Percentiles rank a stretch among this genome's conserved stretches.
These are phyloP conservation scores for Chaetoscypha palmicola DNA, from an alignment of 2,329 filamentous ascomycete genomes.

Conservation along the genomic window DNA sequence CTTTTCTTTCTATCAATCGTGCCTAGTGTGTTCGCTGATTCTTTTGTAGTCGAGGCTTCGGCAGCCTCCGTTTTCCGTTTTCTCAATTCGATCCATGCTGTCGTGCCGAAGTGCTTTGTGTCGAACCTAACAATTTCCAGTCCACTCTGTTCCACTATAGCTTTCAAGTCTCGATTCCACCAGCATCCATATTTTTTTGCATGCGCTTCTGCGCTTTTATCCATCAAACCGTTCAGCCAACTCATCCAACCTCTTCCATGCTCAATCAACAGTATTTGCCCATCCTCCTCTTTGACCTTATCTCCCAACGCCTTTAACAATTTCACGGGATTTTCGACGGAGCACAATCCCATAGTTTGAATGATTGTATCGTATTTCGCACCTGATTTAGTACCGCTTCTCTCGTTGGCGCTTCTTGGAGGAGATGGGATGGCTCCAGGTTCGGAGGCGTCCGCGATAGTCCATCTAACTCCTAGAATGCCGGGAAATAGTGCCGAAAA, in stretches of 20 bases:
- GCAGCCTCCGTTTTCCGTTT: too few species aligned
- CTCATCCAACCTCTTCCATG: constrained; percentile 52
- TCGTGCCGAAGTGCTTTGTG: constrained; percentile 49
- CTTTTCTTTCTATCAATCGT: background rate
- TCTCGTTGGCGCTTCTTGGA: constrained; percentile 21
- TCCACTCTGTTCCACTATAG: constrained; percentile 47
- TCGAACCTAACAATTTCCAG: constrained; percentile 50
- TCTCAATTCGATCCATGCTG: constrained; percentile 50
- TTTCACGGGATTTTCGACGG: constrained; percentile 48
- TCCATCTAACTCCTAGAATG: constrained; percentile 35
- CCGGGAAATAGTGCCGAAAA: constrained; percentile 40
- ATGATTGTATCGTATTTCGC: constrained; percentile 52
- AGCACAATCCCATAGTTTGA: constrained; percentile 60
- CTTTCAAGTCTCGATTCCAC: constrained; percentile 60
- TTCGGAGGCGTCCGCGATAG: constrained; percentile 27
- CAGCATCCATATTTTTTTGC: constrained; percentile 57
- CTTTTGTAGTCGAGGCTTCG: too few species aligned
- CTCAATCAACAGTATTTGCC: constrained; percentile 55
- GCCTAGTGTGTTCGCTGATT: too few species aligned
- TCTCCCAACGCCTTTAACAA: constrained; percentile 48
- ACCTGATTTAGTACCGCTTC: constrained; percentile 16
- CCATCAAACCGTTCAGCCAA: constrained; percentile 49
- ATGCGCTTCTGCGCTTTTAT: constrained; percentile 47
- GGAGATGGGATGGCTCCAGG: constrained; percentile 21
- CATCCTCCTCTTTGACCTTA: constrained; percentile 45